Base-by-base conservation (phyloP, 176 grass and related monocot species). In the Raddia distichophylla region DNA sequence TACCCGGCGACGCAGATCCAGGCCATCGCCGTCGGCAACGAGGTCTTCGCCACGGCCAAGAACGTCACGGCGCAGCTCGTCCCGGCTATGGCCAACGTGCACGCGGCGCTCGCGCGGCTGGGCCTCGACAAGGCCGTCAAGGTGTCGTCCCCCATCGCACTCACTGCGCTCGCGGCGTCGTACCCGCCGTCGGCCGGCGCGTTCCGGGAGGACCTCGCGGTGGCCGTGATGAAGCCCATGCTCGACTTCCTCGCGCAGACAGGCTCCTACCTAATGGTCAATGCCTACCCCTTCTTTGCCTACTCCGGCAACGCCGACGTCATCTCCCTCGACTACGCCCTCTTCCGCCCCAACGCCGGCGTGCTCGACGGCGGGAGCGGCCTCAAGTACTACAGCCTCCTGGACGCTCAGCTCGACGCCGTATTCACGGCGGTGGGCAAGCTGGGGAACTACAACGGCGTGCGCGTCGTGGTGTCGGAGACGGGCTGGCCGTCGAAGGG, bases 401-500 rank as follows among this genome's bases (percentile, higher is more conserved):
- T 99, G 0, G 96, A 99, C 64, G 96, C 96, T 11, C 96, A 99
- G 83, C 88, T 99, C 10, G 96, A 99, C 81, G 96, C 96, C 33
- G 93, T 95, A 5, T 94, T 86, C 67, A 51, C 84, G 2, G 96
- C 96, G 10, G 92, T 99, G 7, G 80, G 63, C 35, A 90, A 53
- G 51, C 33, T 95, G 1, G 84, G 49, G 0, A 73, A 61, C 27
- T 91, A 91, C 72, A 70, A 75, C 10, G 91, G 50, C 57, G 82
- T 99, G 35, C 84, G 8, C 52, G 84, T 99, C 3, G 93, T 93
- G 45, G 83, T 99, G 0, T 99, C 96, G 8, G 96, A 99, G 82
- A 99, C 96, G 0, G 96, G 96, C 2, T 99, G 96, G 96, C 96
- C 96, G 45, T 99, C 96, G 8, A 95, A 99, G 88, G 96, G 96